Conservation (phyloP, 108 stramenopile genomes). For the Stephanodiscus minutulus region DNA sequence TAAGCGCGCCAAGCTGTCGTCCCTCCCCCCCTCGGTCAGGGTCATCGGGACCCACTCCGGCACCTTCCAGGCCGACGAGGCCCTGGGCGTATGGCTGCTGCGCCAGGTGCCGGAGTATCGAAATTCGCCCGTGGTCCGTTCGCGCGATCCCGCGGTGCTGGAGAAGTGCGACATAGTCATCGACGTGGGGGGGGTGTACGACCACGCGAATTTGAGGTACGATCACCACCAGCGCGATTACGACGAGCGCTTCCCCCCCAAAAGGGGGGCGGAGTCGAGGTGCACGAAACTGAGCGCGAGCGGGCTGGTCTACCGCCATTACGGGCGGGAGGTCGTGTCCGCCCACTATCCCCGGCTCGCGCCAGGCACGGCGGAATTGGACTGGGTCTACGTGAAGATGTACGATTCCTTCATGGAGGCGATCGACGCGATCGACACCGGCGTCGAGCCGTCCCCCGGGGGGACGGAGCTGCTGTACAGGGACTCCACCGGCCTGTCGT, state of each 20-base stretch:
- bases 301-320: constrained; percentile 97
- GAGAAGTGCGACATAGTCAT: constrained; percentile 90
- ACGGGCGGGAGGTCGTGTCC: constrained; percentile 89
- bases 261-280: constrained; percentile 46
- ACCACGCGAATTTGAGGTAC: constrained; percentile 80
- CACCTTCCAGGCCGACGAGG: constrained; percentile 97
- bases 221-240: constrained; percentile 98
- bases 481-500: constrained; percentile 85
- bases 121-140: constrained; percentile 84
- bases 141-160: constrained; percentile 80
- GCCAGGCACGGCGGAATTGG: constrained; percentile 12
- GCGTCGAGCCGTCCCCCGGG: constrained; percentile 79
- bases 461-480: constrained; percentile 63
- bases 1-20: constrained; percentile 57
- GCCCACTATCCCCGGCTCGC: constrained; percentile 61
- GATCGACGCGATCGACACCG: constrained; percentile 99
- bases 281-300: constrained; percentile 90
- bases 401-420: constrained; percentile 93
- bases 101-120: constrained; percentile 79
- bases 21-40: constrained; percentile 52
- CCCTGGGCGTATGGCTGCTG: constrained; percentile 90
- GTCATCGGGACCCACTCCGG: constrained; percentile 92
- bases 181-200: constrained; percentile 96
- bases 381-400: constrained; percentile 66
- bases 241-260: constrained; percentile 76